These are phyloP conservation scores for Mycena metata DNA, from an alignment of 768 basidiomycete species.

Conservation along the genomic window DNA sequence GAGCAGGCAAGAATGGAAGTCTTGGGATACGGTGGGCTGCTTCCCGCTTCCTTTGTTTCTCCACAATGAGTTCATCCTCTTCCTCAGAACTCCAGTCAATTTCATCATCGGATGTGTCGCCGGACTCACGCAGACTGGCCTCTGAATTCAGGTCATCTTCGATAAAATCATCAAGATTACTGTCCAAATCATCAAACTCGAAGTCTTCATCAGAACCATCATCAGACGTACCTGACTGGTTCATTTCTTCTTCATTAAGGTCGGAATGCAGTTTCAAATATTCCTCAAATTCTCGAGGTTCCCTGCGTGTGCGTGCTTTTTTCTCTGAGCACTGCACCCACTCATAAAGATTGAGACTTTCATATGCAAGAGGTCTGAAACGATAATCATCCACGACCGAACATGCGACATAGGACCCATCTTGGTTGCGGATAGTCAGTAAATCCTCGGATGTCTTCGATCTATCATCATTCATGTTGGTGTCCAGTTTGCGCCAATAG, in stretches of 20 bases:
- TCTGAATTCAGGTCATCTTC: not conserved
- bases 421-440: not conserved
- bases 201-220: not conserved
- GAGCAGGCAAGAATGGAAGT: constrained; percentile 1
- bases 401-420: constrained; percentile 27
- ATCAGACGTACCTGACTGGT: too few species aligned
- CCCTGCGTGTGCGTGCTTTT: not conserved
- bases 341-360: constrained; percentile 39
- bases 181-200: not conserved
- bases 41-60: not conserved
- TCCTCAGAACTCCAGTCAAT: constrained; percentile 1
- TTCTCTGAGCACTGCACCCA: constrained; percentile 33
- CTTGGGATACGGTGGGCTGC: not conserved
- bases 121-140: too few species aligned
- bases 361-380: constrained; percentile 31
- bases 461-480: not conserved
- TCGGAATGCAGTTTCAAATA: not conserved
- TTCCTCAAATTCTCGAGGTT: not conserved
- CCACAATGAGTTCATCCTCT: not conserved
- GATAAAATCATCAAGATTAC: not conserved
- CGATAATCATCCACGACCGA: constrained; percentile 45
- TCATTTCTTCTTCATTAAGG: not conserved
- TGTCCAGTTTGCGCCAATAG: not conserved
- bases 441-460: not conserved
- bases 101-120: not conserved